Percentiles rank a stretch among this genome's conserved stretches.
phyloP scores from a whole-genome alignment of 139 green algal genomes.

The Chlorella ohadii region DNA sequence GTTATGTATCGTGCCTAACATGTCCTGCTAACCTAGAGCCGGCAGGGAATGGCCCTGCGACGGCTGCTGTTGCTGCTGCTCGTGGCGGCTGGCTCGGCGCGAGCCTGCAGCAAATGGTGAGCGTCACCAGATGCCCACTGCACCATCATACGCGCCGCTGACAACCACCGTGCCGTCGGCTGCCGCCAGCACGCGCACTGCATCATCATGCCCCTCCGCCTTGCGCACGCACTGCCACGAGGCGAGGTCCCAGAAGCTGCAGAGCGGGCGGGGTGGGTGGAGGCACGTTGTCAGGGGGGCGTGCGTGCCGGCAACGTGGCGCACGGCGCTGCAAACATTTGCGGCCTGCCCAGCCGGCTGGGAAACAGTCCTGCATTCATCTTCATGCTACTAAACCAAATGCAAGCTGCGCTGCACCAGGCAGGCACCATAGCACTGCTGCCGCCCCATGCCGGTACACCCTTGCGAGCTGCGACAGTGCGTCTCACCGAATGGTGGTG shows the following conservation, averaged over 20 bases:
- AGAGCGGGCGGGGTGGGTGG: background rate
- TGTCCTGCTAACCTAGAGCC: no score
- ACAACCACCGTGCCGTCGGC: slow-evolving; percentile 78
- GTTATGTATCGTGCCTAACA: no score
- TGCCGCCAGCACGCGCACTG: slow-evolving; percentile 89
- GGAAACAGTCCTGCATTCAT: no score
- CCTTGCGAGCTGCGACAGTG: no score
- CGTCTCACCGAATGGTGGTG: slow-evolving; percentile 72
- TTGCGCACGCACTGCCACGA: slow-evolving; percentile 86
- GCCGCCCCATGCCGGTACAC: no score
- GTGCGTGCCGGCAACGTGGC: no score
- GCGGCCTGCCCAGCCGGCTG: no score
- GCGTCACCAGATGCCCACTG: slow-evolving; percentile 85
- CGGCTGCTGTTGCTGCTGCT: background rate
- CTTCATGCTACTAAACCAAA: no score
- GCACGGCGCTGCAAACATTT: no score
- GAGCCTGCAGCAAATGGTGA: background rate
- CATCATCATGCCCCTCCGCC: slow-evolving; percentile 92
- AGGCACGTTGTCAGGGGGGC: background rate
- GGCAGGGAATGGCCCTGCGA: no score
- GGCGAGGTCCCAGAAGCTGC: slow-evolving; percentile 88
- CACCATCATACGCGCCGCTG: slow-evolving; percentile 91
- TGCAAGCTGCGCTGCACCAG: no score
- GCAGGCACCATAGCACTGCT: no score
- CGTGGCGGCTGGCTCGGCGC: background rate